Evolutionary conservation across 306 rosid genomes (phyloP).

Genomic region (Clitoria ternatea): DNA sequence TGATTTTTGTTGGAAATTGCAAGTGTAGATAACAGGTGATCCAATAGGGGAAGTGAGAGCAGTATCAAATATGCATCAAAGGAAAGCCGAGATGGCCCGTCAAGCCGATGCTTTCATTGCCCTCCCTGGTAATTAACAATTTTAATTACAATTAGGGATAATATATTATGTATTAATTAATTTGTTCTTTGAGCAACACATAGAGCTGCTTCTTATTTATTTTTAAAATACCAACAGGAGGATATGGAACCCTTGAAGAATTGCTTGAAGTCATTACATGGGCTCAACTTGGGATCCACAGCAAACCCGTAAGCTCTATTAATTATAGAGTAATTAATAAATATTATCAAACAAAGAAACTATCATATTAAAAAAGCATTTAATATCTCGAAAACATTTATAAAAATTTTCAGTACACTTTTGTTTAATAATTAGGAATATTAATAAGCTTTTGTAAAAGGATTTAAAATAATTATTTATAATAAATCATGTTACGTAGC

Average conservation of each 20-base stretch:
- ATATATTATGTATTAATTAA: too few relatives aligned
- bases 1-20: too few relatives aligned
- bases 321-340: too few relatives aligned
- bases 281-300: slow-evolving; percentile 99
- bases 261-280: slow-evolving; percentile 96
- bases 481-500: not conserved
- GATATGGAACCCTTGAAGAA: slow-evolving; percentile 98
- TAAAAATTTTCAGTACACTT: not conserved
- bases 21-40: slow-evolving; percentile 90
- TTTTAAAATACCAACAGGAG: slow-evolving; percentile 52
- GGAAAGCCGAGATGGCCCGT: slow-evolving; percentile 99
- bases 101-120: slow-evolving; percentile 98
- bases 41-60: slow-evolving; percentile 91
- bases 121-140: slow-evolving; percentile 64
- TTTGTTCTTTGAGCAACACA: not conserved
- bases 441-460: not conserved
- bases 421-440: not conserved
- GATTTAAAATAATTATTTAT: not conserved
- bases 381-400: not conserved
- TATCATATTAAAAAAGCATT: not conserved
- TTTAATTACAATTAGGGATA: too few relatives aligned
- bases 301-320: slow-evolving; percentile 77
- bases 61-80: slow-evolving; percentile 93
- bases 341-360: too few relatives aligned
- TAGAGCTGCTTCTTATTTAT: not conserved